Evolutionary conservation across 768 basidiomycete genomes (phyloP).

Genomic region (Rhodosporidiobolus odoratus): DNA sequence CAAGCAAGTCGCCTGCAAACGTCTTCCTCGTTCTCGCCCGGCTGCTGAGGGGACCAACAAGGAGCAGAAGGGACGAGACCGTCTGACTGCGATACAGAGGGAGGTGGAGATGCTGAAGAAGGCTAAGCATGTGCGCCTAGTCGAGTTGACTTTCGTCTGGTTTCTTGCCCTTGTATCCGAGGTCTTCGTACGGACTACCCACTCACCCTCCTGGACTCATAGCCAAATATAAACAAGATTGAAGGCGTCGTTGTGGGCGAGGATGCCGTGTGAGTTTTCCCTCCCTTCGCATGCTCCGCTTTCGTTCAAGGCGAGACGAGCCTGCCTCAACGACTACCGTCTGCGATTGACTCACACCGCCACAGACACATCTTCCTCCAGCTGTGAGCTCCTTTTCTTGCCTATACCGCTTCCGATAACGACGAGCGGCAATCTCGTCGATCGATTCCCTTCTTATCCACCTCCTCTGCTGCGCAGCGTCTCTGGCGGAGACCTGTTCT

Average conservation of each 20-base stretch:
- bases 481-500: constrained; percentile 34
- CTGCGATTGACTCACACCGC: too few relatives aligned
- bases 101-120: constrained; percentile 26
- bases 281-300: not conserved
- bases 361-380: constrained; percentile 33
- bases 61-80: not conserved
- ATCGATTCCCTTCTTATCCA: too few relatives aligned
- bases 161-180: not conserved
- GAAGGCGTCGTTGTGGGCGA: constrained; percentile 12
- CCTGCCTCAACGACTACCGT: too few relatives aligned
- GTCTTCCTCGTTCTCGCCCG: not conserved
- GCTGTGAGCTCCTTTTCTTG: not conserved
- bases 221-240: constrained; percentile 37
- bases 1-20: constrained; percentile 34
- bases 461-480: constrained; percentile 10
- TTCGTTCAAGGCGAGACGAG: not conserved
- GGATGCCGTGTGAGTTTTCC: not conserved
- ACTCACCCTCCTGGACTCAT: not conserved
- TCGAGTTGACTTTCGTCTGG: too few relatives aligned
- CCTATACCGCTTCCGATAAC: not conserved
- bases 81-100: not conserved
- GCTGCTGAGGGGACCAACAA: not conserved
- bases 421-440: not conserved
- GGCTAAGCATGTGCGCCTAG: constrained; percentile 16
- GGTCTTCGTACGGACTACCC: not conserved